Evolutionary conservation across 2,329 filamentous ascomycete genomes (phyloP), one percentile per base, ranked within the genome.

Genomic region (Penicillium sp.): DNA sequence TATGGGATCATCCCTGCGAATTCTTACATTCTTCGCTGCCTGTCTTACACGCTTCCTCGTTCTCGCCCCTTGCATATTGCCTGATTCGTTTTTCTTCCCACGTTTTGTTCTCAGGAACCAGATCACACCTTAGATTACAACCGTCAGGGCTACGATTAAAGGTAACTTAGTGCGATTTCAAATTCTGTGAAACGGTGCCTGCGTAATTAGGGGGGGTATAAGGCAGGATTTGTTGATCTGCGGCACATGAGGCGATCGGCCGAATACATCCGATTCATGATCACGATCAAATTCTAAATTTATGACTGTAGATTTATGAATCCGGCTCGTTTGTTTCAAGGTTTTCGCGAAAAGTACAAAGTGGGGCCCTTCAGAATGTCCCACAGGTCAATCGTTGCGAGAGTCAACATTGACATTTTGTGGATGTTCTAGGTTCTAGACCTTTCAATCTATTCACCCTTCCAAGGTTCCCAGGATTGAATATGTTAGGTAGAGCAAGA

Each of bases 361-460:
- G 49, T 51, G 50, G 50, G 29, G 37, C 16, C 11, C 53, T 47
- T 47, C 55, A 14, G 33, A 48, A 55, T 62, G 45, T 53, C 44
- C 48, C 43, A 62, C 61, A 58, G 53, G 53, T 58, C 57, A 51
- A 45, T 53, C 33, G 48, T 52, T 23, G 43, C 47, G 54, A 52
- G 4, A n/a, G 33, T n/a, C 39, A 14, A 23, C 19, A 21, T 42
- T 42, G n/a, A 42, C n/a, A 16, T n/a, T 11, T 19, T 19, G 16
- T 3, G n/a, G 19, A 39, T 16, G n/a, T 10, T 42, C 19, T 14
- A 4, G 1, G 39, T 23, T 42, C 39, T 42, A 42, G 39, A 23
- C 19, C 35, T 2, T 39, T 14, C 31, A 16, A 33, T 33, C 31
- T 39, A 1, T 39, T 10, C 35, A 14, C 35, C 16, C n/a, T n/a